Conservation (phyloP, 768 basidiomycete genomes). For the Boletus subparvulus region DNA sequence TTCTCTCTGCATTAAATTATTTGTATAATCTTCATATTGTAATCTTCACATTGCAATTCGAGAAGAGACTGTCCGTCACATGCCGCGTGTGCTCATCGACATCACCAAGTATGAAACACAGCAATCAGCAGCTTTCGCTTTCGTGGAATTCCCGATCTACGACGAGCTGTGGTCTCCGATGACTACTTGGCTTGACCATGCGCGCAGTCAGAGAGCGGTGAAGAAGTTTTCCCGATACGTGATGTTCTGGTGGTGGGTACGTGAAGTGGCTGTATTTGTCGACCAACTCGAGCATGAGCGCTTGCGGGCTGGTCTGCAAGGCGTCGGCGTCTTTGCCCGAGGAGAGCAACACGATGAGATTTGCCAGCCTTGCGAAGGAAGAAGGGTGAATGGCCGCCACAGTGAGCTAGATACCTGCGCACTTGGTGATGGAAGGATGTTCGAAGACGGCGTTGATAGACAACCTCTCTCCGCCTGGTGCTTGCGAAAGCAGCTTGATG, state of each 20-base stretch:
- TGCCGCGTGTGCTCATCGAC: too few species aligned
- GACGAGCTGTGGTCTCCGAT: too few species aligned
- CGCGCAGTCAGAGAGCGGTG: too few species aligned
- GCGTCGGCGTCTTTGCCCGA: conserved; percentile 28
- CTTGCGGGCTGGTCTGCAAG: conserved; percentile 28
- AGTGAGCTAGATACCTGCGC: not conserved
- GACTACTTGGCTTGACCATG: too few species aligned
- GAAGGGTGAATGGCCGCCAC: not conserved
- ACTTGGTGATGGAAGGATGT: conserved; percentile 44
- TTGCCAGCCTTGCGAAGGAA: conserved; percentile 35
- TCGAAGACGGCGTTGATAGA: conserved; percentile 46
- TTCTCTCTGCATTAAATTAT: too few species aligned
- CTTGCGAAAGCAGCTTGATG: conserved; percentile 36
- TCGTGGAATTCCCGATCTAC: too few species aligned
- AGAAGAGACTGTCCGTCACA: too few species aligned
- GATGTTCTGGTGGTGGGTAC: not conserved
- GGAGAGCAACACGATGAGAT: conserved; percentile 38
- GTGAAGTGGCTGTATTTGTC: conserved; percentile 37
- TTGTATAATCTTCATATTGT: too few species aligned
- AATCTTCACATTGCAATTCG: too few species aligned
- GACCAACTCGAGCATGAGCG: conserved; percentile 48
- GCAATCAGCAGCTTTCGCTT: too few species aligned
- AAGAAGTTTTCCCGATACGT: too few species aligned
- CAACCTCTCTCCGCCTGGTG: conserved; percentile 28
- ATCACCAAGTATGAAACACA: too few species aligned